phyloP scores from a whole-genome alignment of 2,329 filamentous ascomycete genomes.

The Talaromyces sp. region DNA sequence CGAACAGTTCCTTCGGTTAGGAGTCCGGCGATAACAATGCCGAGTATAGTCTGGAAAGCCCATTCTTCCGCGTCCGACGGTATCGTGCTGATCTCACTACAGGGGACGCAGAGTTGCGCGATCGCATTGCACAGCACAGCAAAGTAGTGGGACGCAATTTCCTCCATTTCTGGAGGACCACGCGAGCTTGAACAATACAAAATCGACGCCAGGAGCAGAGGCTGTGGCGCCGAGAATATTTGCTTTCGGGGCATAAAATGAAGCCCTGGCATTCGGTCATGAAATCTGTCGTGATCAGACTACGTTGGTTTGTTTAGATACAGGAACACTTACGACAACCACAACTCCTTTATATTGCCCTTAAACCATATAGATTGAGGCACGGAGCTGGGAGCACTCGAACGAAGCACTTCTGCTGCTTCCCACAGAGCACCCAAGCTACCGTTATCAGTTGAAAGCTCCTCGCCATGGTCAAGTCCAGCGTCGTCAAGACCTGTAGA shows the following conservation, averaged over 20 bases:
- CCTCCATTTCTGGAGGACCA: constrained; percentile 4
- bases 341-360: constrained; percentile 5
- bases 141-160: constrained; percentile 8
- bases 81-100: neutral
- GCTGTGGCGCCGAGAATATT: constrained; percentile 10
- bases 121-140: constrained; percentile 8
- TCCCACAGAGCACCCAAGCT: constrained; percentile 7
- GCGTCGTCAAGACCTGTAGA: neutral
- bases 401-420: constrained; percentile 2
- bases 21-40: constrained; percentile 8
- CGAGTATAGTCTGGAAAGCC: constrained; percentile 10
- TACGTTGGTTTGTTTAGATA: neutral
- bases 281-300: constrained; percentile 4
- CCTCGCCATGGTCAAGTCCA: constrained; percentile 1
- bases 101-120: constrained; percentile 7
- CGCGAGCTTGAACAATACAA: constrained; percentile 11
- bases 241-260: constrained; percentile 12
- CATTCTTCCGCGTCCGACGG: constrained; percentile 8
- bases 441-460: neutral
- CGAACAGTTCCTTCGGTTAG: constrained; percentile 9
- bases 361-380: constrained; percentile 8
- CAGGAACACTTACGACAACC: constrained; percentile 5
- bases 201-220: constrained; percentile 9
- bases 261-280: constrained; percentile 11
- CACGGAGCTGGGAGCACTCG: constrained; percentile 5